phyloP scores from a whole-genome alignment of 1,139 yeast genomes.

The Blastobotrys capitulatus region DNA sequence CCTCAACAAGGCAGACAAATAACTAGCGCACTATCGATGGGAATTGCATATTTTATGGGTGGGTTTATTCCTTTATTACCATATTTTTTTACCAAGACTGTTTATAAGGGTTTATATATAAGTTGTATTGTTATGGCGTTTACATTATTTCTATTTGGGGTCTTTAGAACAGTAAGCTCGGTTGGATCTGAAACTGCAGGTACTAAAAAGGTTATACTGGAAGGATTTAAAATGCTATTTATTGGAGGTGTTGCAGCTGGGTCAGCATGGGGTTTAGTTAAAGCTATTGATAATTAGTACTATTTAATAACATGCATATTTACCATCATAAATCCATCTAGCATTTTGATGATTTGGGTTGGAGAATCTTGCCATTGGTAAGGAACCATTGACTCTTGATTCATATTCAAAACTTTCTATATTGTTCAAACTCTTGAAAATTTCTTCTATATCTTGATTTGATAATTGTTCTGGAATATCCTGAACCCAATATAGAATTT shows the following conservation, averaged over 20 bases:
- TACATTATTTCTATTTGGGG: conserved; percentile 85
- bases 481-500: conserved; percentile 23
- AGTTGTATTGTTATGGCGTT: conserved; percentile 79
- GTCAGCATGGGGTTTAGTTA: conserved; percentile 91
- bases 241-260: conserved; percentile 97
- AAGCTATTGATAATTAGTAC: conserved; percentile 49
- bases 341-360: conserved; percentile 13
- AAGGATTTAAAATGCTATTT: conserved; percentile 86
- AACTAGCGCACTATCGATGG: conserved; percentile 72
- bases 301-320: conserved; percentile 29
- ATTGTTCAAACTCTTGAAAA: not conserved
- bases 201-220: conserved; percentile 52
- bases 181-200: conserved; percentile 61
- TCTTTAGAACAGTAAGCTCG: conserved; percentile 74
- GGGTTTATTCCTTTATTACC: conserved; percentile 79
- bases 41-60: conserved; percentile 67
- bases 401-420: not conserved
- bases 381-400: conserved; percentile 15
- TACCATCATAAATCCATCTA: conserved; percentile 28
- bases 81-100: conserved; percentile 68
- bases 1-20: conserved; percentile 75
- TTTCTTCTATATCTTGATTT: not conserved
- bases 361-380: conserved; percentile 24
- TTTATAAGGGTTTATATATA: conserved; percentile 66
- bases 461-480: conserved; percentile 23